Evolutionary conservation across 768 basidiomycete species (phyloP), one percentile per base, ranked within the genome.

Genomic region (Hygrophoropsis aurantiaca): DNA sequence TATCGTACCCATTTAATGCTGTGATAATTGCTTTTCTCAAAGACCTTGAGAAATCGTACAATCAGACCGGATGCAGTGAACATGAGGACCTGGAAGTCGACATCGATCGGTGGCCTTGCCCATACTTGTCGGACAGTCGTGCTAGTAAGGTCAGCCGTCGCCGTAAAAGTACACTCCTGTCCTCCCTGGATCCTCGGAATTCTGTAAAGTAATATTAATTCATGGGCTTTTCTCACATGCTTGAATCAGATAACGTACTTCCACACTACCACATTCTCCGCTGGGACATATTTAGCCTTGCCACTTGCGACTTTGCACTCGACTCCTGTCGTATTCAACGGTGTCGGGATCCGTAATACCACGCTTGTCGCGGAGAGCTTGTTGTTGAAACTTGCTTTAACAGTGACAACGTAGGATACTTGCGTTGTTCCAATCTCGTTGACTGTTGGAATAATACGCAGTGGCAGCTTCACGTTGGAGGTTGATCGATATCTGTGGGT

Each of bases 71-170:
- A 97, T 10, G 97, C 79, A 0, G 97, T 98, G 68, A 98, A 92
- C 97, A 99, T 99, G 56, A 99, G 77, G 47, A 99, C 97, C 71
- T 94, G 93, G 71, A 99, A 99, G 66, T 99, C 97, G 53, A 98
- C 85, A 56, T 95, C 91, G 60, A 99, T 98, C 6, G 97, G 97
- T 15, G 97, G 97, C 45, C 97, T 77, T 3, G 94, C 94, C 97
- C 97, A 99, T 4, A 95, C 85, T 77, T 97, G 94, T 26, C 93
- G 85, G 49, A 83, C 79, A 0, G 97, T 99, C 25, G 93, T 95
- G 50, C 83, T 81, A 2, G 94, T 91, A 51, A 98, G 72, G 26
- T 80, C 78, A 5, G 93, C 95, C 8, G 84, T 81, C 1, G 84
- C 97, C 2, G 81, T 80, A 46, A 98, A 80, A 0, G 91, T 91